These are phyloP conservation scores for Entoloma clypeatum DNA, from an alignment of 1,284 basidiomycete species.

Conservation along the genomic window DNA sequence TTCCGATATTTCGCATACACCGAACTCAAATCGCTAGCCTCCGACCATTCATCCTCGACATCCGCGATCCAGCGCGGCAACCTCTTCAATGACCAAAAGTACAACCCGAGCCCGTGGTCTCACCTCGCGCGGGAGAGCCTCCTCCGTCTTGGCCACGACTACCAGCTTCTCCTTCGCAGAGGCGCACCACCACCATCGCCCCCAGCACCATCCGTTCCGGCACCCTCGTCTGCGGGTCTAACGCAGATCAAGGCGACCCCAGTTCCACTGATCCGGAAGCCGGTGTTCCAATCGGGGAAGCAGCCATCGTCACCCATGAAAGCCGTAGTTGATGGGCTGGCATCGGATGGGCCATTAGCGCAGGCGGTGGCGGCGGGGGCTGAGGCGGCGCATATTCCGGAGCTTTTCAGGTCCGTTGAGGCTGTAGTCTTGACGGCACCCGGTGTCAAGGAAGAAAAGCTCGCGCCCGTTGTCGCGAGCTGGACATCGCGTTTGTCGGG, in stretches of 20 bases:
- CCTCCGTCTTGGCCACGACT: constrained; percentile 59
- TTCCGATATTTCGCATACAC: constrained; percentile 57
- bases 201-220: constrained; percentile 24
- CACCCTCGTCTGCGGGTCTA: constrained; percentile 21
- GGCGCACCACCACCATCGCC: constrained; percentile 40
- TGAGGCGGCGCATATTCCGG: constrained; percentile 49
- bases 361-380: constrained; percentile 46
- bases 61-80: constrained; percentile 45
- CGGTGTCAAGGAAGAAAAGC: constrained; percentile 27
- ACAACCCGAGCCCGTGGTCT: constrained; percentile 61
- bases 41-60: constrained; percentile 34
- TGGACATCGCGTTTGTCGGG: constrained; percentile 16
- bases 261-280: constrained; percentile 45
- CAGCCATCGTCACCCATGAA: constrained; percentile 40
- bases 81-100: constrained; percentile 69
- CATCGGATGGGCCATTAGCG: constrained; percentile 53
- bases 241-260: constrained; percentile 20
- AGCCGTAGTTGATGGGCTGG: constrained; percentile 49
- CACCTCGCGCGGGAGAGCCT: constrained; percentile 57
- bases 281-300: constrained; percentile 40
- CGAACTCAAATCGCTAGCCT: constrained; percentile 46
- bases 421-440: constrained; percentile 24
- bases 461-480: constrained; percentile 20
- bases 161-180: constrained; percentile 51
- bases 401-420: constrained; percentile 54